Base-by-base conservation (phyloP, 768 basidiomycete genomes). In the Podaxis sp. region DNA sequence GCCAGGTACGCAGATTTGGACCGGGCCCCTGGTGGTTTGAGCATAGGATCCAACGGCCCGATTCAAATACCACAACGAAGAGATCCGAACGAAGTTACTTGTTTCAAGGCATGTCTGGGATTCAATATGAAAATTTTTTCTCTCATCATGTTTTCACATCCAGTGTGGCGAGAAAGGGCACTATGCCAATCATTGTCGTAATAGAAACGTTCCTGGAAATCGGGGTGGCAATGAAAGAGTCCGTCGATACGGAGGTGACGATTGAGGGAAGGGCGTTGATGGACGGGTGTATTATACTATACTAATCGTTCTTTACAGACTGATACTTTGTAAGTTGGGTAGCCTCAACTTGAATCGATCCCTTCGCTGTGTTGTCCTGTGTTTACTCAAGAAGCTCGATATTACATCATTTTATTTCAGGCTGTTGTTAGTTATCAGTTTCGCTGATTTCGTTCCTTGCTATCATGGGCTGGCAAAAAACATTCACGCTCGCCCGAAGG, bases 161-260 rank as follows among this genome's bases (percentile, higher is more conserved):
- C 65, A 94, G 89, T 97, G 95, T 70, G 93, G 93, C 40, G 88
- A 93, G 73, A 89, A 90, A 67, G 96, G 96, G 1, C 96, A 99
- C 72, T 96, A 96, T 71, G 96, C 96, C 20, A 96, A 97, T 72
- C 88, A 92, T 68, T 97, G 96, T 75, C 85, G 89, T 46, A 95
- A 95, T 73, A 80, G 91, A 60, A 95, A 95, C 72, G 89, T 94
- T 24, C 95, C 95, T 28, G 95, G 95, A 12, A 94, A 93, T 72
- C 83, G 95, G 54, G 95, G 95, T 60, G 95, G 95, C 7, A 76
- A 87, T 52, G 91, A 92, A 66, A 81, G 82, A 49, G 63, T 73
- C n/a, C 72, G 78, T 77, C 55, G 74, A 56, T 62, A 62, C 13
- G 61, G 54, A 70, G 66, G 74, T 66, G 50, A 68, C 56, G 64